These are phyloP conservation scores for Boeremia exigua DNA, from an alignment of 2,329 filamentous ascomycete species.

Conservation along the genomic window DNA sequence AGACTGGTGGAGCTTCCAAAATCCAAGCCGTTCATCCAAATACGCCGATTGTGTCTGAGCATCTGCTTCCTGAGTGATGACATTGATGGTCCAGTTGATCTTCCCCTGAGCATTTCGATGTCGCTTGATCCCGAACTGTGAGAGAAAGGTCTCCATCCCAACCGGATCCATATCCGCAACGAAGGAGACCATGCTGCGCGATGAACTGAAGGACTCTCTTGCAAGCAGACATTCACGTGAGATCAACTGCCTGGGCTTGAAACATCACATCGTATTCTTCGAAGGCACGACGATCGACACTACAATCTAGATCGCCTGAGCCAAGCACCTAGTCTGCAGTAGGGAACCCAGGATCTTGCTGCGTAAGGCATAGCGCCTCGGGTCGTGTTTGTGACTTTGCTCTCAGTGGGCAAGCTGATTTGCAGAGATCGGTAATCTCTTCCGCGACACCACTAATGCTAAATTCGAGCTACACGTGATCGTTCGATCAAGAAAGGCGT, in stretches of 20 bases:
- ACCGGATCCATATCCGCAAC: background rate
- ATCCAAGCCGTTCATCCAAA: constrained; percentile 1
- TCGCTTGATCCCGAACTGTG: background rate
- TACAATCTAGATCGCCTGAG: background rate
- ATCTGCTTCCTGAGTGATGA: background rate
- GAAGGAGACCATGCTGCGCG: background rate
- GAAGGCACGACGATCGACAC: background rate
- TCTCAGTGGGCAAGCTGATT: background rate
- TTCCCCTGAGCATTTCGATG: background rate
- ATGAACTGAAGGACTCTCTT: background rate
- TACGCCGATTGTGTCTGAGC: background rate
- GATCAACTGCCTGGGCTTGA: background rate
- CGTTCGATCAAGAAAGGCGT: too few relatives aligned
- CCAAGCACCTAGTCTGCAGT: background rate
- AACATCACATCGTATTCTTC: background rate
- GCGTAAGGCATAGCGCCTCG: background rate
- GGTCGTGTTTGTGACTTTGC: background rate
- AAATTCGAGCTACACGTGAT: too few relatives aligned
- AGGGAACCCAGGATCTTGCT: background rate
- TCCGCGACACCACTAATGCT: background rate
- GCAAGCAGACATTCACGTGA: background rate
- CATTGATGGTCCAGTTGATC: background rate
- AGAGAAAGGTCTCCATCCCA: background rate
- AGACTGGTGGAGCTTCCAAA: background rate
- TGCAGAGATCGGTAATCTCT: background rate